A percentile compares a stretch with the other conserved stretches of the same genome.
Conservation (phyloP, 192 early-diverging fungal genomes). For the Coemansia umbellata region DNA sequence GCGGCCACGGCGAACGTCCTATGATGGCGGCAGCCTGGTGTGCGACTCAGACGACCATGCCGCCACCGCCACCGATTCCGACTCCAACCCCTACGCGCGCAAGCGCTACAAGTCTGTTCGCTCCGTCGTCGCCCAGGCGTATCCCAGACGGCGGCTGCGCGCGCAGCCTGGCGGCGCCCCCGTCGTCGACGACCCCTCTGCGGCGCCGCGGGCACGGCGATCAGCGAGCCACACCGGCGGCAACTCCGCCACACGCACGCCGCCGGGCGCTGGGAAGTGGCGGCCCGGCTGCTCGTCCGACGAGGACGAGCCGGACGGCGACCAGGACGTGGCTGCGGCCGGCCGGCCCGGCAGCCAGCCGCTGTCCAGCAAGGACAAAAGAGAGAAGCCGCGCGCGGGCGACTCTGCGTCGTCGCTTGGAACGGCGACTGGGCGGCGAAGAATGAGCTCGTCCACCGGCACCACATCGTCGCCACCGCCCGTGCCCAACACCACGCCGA, state of each 20-base stretch:
- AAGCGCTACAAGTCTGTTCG: slow-evolving; percentile 41
- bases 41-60: neutral
- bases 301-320: neutral
- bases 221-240: slow-evolving; percentile 23
- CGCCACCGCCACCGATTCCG: slow-evolving; percentile 33
- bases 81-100: slow-evolving; percentile 38
- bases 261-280: slow-evolving; percentile 27
- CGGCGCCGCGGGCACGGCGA: slow-evolving; percentile 24
- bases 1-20: slow-evolving; percentile 40
- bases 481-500: slow-evolving; percentile 25
- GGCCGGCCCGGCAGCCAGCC: neutral
- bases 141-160: slow-evolving; percentile 19
- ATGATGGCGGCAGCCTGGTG: slow-evolving; percentile 11
- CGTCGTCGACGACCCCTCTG: neutral
- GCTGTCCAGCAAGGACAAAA: neutral
- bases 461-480: slow-evolving; percentile 7
- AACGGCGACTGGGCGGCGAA: slow-evolving; percentile 1
- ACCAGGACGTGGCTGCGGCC: neutral
- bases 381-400: neutral
- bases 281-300: slow-evolving; percentile 4
- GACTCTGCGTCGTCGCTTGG: neutral
- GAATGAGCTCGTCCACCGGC: neutral
- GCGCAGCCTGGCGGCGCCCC: neutral
- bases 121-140: slow-evolving; percentile 35
- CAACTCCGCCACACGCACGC: neutral